A percentile compares a stretch with the other conserved stretches of the same genome.
These are phyloP conservation scores for Calycina marina DNA, from an alignment of 2,329 filamentous ascomycete genomes.

Conservation along the genomic window DNA sequence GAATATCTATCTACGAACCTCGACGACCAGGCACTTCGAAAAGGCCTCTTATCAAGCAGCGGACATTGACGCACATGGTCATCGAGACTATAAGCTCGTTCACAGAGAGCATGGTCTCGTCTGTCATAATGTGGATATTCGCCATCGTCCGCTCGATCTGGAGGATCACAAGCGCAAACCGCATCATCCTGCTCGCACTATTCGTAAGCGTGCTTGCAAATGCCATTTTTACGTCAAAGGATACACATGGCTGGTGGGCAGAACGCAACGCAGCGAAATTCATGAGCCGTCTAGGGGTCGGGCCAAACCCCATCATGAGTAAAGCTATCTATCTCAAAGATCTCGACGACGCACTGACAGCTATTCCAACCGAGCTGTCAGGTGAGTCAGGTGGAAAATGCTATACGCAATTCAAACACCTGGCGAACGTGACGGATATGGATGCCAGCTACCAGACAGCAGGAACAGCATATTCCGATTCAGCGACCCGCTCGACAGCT, in stretches of 20 bases:
- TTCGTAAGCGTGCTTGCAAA: slow-evolving; percentile 58
- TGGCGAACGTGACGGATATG: slow-evolving; percentile 42
- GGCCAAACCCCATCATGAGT: slow-evolving; percentile 67
- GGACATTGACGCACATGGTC: slow-evolving; percentile 53
- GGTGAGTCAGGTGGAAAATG: slow-evolving; percentile 31
- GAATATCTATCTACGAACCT: slow-evolving; percentile 43
- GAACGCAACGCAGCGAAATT: slow-evolving; percentile 69
- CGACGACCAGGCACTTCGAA: slow-evolving; percentile 28
- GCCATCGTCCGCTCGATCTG: slow-evolving; percentile 50
- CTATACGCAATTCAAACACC: slow-evolving; percentile 46
- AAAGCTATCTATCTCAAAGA: slow-evolving; percentile 74
- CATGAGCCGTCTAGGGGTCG: slow-evolving; percentile 69
- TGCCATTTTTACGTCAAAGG: slow-evolving; percentile 57
- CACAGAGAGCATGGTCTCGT: slow-evolving; percentile 58
- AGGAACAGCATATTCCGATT: slow-evolving; percentile 31
- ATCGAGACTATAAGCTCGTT: slow-evolving; percentile 61
- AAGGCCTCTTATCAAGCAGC: slow-evolving; percentile 43
- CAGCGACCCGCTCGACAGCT: slow-evolving; percentile 38
- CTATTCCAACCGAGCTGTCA: slow-evolving; percentile 9
- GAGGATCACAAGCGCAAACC: slow-evolving; percentile 56
- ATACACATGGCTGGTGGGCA: slow-evolving; percentile 67
- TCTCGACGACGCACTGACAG: slow-evolving; percentile 45
- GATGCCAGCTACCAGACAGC: slow-evolving; percentile 41
- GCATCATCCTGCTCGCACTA: slow-evolving; percentile 56
- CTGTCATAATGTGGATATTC: slow-evolving; percentile 64